Conservation (phyloP, 257 asterid species). For the Catharanthus roseus region DNA sequence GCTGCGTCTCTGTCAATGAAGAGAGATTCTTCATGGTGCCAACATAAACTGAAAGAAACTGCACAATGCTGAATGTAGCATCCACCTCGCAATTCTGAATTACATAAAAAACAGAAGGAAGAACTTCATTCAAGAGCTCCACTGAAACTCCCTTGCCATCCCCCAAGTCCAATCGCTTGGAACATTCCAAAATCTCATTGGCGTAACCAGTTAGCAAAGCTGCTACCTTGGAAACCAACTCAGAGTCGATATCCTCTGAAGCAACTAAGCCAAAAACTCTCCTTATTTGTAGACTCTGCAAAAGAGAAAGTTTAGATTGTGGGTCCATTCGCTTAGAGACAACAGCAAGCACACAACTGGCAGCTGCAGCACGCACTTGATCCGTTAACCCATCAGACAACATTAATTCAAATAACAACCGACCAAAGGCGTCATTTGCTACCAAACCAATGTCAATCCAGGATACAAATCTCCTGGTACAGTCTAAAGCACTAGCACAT, state of each 20-base stretch:
- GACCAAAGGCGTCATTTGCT: constrained; percentile 59
- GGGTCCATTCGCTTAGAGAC: constrained; percentile 87
- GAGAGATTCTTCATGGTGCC: constrained; percentile 73
- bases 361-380: constrained; percentile 71
- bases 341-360: constrained; percentile 63
- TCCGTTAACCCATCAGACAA: constrained; percentile 55
- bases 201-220: constrained; percentile 85
- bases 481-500: constrained; percentile 68
- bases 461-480: constrained; percentile 60
- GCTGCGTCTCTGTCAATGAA: constrained; percentile 58
- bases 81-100: constrained; percentile 68
- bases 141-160: constrained; percentile 54
- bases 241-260: constrained; percentile 49
- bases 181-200: constrained; percentile 73
- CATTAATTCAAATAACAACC: constrained; percentile 69
- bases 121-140: constrained; percentile 78
- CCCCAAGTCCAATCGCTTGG: constrained; percentile 50
- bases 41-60: constrained; percentile 81
- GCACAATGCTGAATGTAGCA: constrained; percentile 64
- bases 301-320: constrained; percentile 63
- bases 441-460: constrained; percentile 96
- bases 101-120: constrained; percentile 78
- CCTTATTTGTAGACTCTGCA: constrained; percentile 67
- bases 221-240: constrained; percentile 60
- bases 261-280: constrained; percentile 66